These are phyloP conservation scores for Huntiella decipiens DNA, from an alignment of 2,329 filamentous ascomycete species.

Conservation along the genomic window DNA sequence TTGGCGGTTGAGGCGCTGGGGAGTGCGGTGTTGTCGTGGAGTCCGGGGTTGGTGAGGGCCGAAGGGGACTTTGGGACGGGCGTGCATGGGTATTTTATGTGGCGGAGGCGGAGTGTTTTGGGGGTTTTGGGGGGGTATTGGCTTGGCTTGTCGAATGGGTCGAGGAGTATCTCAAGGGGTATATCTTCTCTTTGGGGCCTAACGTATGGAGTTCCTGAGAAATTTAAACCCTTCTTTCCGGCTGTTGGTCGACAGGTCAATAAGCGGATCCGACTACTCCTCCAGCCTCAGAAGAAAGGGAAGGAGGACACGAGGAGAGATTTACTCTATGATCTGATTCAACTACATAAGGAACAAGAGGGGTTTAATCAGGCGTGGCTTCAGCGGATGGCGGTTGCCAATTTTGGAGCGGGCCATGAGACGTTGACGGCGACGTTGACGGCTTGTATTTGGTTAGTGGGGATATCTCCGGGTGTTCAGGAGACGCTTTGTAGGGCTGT, in stretches of 20 bases:
- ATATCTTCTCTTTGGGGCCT: slow-evolving; percentile 21
- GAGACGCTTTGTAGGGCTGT: slow-evolving; percentile 16
- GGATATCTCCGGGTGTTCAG: slow-evolving; percentile 20
- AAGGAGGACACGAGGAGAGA: slow-evolving; percentile 20
- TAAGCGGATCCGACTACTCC: slow-evolving; percentile 6
- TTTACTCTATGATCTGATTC: slow-evolving; percentile 27
- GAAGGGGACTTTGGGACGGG: slow-evolving; percentile 28
- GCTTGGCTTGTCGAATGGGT: slow-evolving; percentile 17
- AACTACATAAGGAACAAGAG: slow-evolving; percentile 25
- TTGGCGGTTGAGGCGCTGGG: slow-evolving; percentile 32
- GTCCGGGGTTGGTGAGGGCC: slow-evolving; percentile 26
- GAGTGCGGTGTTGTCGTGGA: slow-evolving; percentile 32
- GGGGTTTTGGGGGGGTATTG: slow-evolving; percentile 25
- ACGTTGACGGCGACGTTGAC: slow-evolving; percentile 34
- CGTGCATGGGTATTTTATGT: slow-evolving; percentile 28
- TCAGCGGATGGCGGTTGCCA: slow-evolving; percentile 32
- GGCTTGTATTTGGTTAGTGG: slow-evolving; percentile 28
- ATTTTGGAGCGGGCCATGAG: slow-evolving; percentile 37
- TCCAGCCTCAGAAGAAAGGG: slow-evolving; percentile 14
- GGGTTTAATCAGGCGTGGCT: slow-evolving; percentile 29
- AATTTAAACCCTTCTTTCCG: slow-evolving; percentile 30
- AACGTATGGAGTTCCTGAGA: slow-evolving; percentile 23
- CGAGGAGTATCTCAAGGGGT: slow-evolving; percentile 23
- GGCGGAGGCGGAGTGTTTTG: slow-evolving; percentile 33
- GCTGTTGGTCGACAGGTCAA: slow-evolving; percentile 17